Evolutionary conservation across 106 monocot species (phyloP).

Genomic region (Dendrobium nobile): DNA sequence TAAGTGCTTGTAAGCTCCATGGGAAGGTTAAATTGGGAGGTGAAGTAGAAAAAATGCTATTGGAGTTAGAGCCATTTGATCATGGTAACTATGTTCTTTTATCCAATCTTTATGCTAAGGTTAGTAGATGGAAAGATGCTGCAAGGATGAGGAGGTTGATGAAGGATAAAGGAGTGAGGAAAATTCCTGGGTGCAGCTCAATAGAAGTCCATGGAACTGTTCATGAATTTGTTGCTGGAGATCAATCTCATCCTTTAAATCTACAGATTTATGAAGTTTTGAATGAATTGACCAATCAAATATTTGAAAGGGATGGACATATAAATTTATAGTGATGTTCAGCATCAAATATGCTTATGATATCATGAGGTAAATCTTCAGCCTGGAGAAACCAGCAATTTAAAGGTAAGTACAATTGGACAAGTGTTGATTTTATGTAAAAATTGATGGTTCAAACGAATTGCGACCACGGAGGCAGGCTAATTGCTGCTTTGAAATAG

Average conservation of each 20-base stretch:
- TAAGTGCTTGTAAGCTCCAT: conserved; percentile 20
- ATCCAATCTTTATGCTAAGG: conserved; percentile 10
- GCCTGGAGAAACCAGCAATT: no score
- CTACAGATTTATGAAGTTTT: conserved; percentile 12
- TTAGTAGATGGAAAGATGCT: conserved; percentile 15
- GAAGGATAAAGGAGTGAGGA: conserved; percentile 12
- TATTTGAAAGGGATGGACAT: neutral
- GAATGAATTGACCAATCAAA: conserved; percentile 6
- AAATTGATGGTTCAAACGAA: no score
- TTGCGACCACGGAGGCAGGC: no score
- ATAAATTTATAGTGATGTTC: neutral
- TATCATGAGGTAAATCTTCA: no score
- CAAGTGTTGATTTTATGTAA: no score
- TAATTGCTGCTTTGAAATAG: no score
- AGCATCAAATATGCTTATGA: neutral
- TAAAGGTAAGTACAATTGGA: no score
- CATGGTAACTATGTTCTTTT: conserved; percentile 22
- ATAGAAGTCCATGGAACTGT: conserved; percentile 25
- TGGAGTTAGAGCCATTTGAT: conserved; percentile 21
- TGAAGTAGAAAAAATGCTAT: conserved; percentile 13
- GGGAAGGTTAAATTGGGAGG: conserved; percentile 15
- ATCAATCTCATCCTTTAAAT: conserved; percentile 10
- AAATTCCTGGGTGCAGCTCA: conserved; percentile 19
- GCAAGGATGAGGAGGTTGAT: conserved; percentile 17
- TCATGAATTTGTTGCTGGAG: conserved; percentile 15